Base-by-base conservation (phyloP, 805 yeast species). In the Saccharomycopsis fermentans region DNA sequence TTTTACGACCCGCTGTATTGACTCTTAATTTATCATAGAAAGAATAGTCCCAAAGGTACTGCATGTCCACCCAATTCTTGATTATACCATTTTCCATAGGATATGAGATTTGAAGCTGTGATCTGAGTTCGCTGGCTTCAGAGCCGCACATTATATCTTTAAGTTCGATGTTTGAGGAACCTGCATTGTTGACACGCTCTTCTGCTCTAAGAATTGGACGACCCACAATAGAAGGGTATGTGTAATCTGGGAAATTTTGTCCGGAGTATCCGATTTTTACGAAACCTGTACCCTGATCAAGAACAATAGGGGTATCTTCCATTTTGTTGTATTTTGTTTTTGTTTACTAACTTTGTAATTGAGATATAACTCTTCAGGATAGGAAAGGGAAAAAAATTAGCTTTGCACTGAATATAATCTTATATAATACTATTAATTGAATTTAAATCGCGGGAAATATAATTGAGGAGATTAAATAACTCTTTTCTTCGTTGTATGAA, bases 11-110 rank as follows among this genome's bases (percentile, higher is more conserved):
- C 35, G 81, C 75, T 6, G 88, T 78, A 69, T 87, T 86, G 58
- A 87, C 76, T 69, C 89, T 80, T 89, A 94, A 85, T 68, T 87
- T 82, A 66, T 92, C 96, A 74, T 86, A 87, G 71, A 94, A 92
- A 21, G 98, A 92, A 71, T 92, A 94, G 73, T 94, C 96, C 99
- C 99, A 94, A 61, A 94, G 77, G 67, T 91, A 91, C 67, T 90
- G 96, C 98, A 94, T 94, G 71, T 94, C 99, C 66, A 91, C 96
- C 99, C 99, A 94, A 72, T 91, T 90, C 69, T 84, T 86, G 70
- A 94, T 92, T 67, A 94, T 89, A 68, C 99, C 99, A 70, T 94
- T 94, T 73, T 94, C 99, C 98, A 94, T 91, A 12, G 99, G 99
- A 68, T 94, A 94, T n/a, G 91, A 84, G 59, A 94, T 82, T 73